phyloP scores from a whole-genome alignment of 371 early-diverging fungal genomes.

The Coemansia sp. region DNA sequence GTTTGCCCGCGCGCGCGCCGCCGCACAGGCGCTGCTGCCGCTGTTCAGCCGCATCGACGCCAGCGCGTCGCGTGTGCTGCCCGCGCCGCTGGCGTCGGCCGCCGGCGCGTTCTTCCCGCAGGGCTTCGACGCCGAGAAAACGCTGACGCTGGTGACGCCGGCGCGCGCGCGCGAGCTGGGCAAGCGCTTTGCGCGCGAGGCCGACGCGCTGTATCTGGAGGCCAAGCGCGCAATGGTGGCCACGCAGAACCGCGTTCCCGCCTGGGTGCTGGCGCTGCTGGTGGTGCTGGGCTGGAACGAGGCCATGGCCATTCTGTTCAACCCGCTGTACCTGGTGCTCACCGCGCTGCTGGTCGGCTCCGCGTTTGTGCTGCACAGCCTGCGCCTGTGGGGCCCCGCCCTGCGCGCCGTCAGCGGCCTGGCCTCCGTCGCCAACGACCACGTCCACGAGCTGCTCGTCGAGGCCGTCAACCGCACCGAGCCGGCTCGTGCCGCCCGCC shows the following conservation, averaged over 20 bases:
- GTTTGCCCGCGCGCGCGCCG: slow-evolving; percentile 72
- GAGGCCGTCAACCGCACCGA: slow-evolving; percentile 52
- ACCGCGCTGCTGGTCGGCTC: slow-evolving; percentile 57
- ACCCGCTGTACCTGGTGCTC: slow-evolving; percentile 76
- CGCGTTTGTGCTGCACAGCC: slow-evolving; percentile 59
- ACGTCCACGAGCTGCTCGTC: slow-evolving; percentile 43
- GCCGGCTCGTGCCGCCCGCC: slow-evolving; percentile 10
- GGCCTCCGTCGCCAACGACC: slow-evolving; percentile 31
- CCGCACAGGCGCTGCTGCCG: slow-evolving; percentile 65
- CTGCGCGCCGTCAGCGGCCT: slow-evolving; percentile 55
- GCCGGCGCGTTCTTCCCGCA: slow-evolving; percentile 28
- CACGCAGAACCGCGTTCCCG: slow-evolving; percentile 82
- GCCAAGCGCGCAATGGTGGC: slow-evolving; percentile 92
- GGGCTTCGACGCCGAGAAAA: slow-evolving; percentile 60
- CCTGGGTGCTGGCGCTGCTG: slow-evolving; percentile 79
- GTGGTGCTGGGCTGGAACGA: slow-evolving; percentile 92
- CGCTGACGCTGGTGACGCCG: slow-evolving; percentile 65
- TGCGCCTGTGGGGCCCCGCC: slow-evolving; percentile 69
- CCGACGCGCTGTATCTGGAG: slow-evolving; percentile 88
- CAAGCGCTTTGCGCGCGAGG: slow-evolving; percentile 83
- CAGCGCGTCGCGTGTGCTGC: slow-evolving; percentile 5
- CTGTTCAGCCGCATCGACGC: slow-evolving; percentile 59
- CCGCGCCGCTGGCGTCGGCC: background rate
- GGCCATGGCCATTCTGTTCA: slow-evolving; percentile 75
- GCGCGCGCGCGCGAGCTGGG: slow-evolving; percentile 72